Percentiles rank a stretch among this genome's conserved stretches.
Conservation (phyloP, 2,329 filamentous ascomycete genomes). For the Ophiostoma angusticollis region DNA sequence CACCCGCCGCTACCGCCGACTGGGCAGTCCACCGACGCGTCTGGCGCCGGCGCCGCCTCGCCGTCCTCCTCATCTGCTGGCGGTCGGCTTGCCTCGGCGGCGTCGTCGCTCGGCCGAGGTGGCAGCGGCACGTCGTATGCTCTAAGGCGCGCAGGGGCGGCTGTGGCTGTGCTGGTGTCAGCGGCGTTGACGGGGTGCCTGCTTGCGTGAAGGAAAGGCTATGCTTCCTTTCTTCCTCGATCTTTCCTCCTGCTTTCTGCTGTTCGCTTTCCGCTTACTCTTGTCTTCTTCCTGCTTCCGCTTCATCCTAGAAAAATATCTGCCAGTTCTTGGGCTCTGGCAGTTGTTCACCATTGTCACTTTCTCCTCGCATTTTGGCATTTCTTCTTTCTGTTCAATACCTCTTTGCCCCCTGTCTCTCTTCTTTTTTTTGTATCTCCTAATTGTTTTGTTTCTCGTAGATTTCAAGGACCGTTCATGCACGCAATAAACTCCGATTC, state of each 20-base stretch:
- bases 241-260: neutral
- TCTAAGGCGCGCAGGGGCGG: neutral
- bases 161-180: neutral
- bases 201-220: too few species aligned
- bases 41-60: neutral
- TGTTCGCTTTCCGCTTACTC: neutral
- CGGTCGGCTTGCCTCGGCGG: neutral
- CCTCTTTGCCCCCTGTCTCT: neutral
- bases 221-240: too few species aligned
- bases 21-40: neutral
- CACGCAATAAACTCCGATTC: too few species aligned
- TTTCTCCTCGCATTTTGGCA: neutral
- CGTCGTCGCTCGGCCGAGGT: neutral
- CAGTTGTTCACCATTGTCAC: neutral
- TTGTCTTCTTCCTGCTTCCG: too few species aligned
- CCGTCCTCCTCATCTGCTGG: too few species aligned
- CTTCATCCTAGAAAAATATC: too few species aligned
- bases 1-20: conserved; percentile 1
- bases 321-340: too few species aligned
- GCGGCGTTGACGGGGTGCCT: neutral
- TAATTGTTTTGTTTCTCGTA: conserved; percentile 1
- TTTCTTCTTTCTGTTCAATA: neutral
- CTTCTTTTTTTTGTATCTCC: neutral
- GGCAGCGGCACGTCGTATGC: neutral
- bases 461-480: too few species aligned